Base-by-base conservation (phyloP, 2,329 filamentous ascomycete genomes). In the Pseudopyrenochaeta lycopersici region DNA sequence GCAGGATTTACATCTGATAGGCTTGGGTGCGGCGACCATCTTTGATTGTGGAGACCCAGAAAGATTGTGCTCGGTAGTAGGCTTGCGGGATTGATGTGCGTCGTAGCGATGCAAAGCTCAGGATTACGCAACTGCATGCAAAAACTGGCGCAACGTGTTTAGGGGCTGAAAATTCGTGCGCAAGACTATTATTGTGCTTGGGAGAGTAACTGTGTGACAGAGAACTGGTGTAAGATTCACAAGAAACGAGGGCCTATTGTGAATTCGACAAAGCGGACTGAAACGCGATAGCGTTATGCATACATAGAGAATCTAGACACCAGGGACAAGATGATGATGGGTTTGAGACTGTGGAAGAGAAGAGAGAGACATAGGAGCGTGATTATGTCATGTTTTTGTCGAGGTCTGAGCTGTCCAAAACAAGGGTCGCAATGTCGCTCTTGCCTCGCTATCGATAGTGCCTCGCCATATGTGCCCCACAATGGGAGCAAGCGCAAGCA, bases 1-100 rank as follows among this genome's bases (percentile, higher is more conserved):
- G 47, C 61, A 64, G 21, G 49, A 35, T 30, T 58, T 63, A 49
- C 60, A 58, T 31, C 48, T 52, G 27, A 58, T 45, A 15, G 33
- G 21, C 9, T 43, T 30, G 42, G 23, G 15, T 23, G 21, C 30
- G 33, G 17, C n/a, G 23, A 50, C 30, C 54, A 57, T 57, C 2
- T 21, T 11, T 15, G 4, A 5, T 10, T 4, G n/a, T 23, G 6
- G 4, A 7, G 9, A 20, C 11, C 7, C 17, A 10, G 33, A 23
- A 12, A 21, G 18, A 27, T 27, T 27, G n/a, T n/a, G n/a, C n/a
- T 27, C 9, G 23, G 23, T 46, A 5, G 30, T 42, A 38, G 11
- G 12, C 17, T 33, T 30, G 39, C 7, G 40, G 15, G 7, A 12
- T 10, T 43, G 32, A 20, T 15, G 38, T 36, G 23, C 23, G 9